These are phyloP conservation scores for Gastrodia elata DNA, from an alignment of 106 monocot genomes.

Conservation along the genomic window DNA sequence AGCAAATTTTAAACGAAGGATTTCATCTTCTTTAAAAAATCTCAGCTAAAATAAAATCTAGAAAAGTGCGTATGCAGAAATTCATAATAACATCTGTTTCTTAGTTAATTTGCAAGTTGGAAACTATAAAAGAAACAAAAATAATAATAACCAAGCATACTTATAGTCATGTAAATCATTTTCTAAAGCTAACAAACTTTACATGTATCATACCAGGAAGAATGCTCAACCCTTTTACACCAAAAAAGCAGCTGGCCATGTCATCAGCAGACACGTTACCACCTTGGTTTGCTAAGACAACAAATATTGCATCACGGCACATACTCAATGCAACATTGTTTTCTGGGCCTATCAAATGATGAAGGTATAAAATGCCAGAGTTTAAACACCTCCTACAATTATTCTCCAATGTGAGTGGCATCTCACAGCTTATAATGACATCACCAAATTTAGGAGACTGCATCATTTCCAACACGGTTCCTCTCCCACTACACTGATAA, in stretches of 20 bases:
- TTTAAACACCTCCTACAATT: constrained; percentile 81
- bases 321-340: constrained; percentile 80
- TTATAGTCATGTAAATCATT: constrained; percentile 2
- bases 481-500: constrained; percentile 76
- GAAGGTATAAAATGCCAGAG: constrained; percentile 75
- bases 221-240: constrained; percentile 50
- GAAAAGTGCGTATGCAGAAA: neutral
- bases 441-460: constrained; percentile 72
- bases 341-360: constrained; percentile 49
- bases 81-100: neutral
- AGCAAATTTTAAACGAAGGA: neutral
- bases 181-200: neutral
- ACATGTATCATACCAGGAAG: constrained; percentile 35
- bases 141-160: neutral
- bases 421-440: constrained; percentile 53
- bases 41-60: neutral
- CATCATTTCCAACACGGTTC: constrained; percentile 79
- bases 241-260: constrained; percentile 80
- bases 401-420: constrained; percentile 33
- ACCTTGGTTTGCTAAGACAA: constrained; percentile 66
- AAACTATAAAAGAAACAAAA: neutral
- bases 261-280: constrained; percentile 27
- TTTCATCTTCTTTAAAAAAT: neutral
- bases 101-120: neutral
- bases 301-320: constrained; percentile 82